Conservation (phyloP, 352 stramenopile genomes). For the Pythium coloratum region DNA sequence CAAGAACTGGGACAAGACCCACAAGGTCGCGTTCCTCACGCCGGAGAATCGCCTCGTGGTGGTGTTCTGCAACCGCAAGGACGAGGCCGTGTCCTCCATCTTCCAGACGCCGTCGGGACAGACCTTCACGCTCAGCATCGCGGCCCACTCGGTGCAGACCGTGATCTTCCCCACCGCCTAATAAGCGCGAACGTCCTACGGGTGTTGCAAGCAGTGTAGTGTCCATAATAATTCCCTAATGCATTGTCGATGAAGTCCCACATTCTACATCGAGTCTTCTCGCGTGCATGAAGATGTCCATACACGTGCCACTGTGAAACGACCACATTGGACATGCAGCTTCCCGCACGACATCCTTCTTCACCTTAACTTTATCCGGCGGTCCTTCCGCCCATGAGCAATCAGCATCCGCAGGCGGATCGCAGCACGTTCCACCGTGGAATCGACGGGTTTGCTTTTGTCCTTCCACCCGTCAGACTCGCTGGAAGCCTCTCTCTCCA, state of each 20-base stretch:
- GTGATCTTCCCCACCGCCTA: constrained; percentile 25
- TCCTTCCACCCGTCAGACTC: background rate
- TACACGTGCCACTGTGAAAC: background rate
- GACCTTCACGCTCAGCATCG: constrained; percentile 19
- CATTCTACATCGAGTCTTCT: background rate
- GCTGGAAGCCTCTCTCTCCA: background rate
- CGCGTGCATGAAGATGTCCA: background rate
- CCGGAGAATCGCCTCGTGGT: constrained; percentile 40
- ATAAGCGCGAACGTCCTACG: background rate
- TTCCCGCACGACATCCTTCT: background rate
- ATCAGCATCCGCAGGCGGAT: background rate
- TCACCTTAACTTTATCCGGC: too few relatives aligned
- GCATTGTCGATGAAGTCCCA: too few relatives aligned
- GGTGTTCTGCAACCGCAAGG: constrained; percentile 40
- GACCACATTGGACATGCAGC: too few relatives aligned
- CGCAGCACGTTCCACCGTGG: too few relatives aligned
- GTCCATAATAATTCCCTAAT: too few relatives aligned
- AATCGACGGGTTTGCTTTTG: too few relatives aligned
- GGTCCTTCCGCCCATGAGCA: background rate
- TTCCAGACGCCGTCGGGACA: constrained; percentile 17
- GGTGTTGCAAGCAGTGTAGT: too few relatives aligned
- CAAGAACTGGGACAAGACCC: constrained; percentile 32
- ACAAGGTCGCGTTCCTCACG: constrained; percentile 51
- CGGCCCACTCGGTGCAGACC: constrained; percentile 26
- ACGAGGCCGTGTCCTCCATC: constrained; percentile 9